phyloP scores from a whole-genome alignment of 108 stramenopile genomes.

The Cyclostephanos invisitatus region DNA sequence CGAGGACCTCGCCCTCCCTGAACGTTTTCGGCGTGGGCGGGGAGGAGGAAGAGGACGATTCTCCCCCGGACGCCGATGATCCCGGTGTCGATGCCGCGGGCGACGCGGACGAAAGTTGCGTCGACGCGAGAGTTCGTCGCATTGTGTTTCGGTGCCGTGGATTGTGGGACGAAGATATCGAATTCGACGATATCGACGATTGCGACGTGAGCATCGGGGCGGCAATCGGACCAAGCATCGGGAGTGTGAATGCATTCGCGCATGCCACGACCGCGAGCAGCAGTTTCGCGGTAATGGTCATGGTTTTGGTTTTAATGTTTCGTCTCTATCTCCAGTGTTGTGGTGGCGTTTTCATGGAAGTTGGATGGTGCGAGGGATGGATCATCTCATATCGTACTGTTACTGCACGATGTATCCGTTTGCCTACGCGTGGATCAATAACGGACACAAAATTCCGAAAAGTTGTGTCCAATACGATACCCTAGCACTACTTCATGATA shows the following conservation, averaged over 20 bases:
- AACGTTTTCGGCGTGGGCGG: conserved; percentile 51
- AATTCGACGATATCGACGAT: background rate
- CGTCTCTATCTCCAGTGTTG: no score
- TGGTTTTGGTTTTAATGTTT: no score
- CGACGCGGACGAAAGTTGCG: no score
- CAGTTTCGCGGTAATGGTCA: background rate
- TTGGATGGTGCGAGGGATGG: no score
- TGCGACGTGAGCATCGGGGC: conserved; percentile 7
- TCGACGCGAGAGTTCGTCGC: no score
- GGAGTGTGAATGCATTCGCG: conserved; percentile 26
- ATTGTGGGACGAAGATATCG: conserved; percentile 3
- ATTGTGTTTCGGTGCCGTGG: no score
- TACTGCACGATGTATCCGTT: background rate
- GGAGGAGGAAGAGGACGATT: background rate
- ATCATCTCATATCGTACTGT: no score
- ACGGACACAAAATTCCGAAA: background rate
- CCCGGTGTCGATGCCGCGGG: conserved; percentile 15
- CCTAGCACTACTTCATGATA: no score
- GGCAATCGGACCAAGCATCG: background rate
- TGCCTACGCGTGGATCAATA: conserved; percentile 5
- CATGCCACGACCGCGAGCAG: conserved; percentile 9
- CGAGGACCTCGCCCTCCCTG: conserved; percentile 81
- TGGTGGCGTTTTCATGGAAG: background rate
- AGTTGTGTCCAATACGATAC: background rate
- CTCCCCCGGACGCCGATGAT: conserved; percentile 10